Conservation (phyloP, 2,329 filamentous ascomycete genomes). For the Stachybotrys echinatus region DNA sequence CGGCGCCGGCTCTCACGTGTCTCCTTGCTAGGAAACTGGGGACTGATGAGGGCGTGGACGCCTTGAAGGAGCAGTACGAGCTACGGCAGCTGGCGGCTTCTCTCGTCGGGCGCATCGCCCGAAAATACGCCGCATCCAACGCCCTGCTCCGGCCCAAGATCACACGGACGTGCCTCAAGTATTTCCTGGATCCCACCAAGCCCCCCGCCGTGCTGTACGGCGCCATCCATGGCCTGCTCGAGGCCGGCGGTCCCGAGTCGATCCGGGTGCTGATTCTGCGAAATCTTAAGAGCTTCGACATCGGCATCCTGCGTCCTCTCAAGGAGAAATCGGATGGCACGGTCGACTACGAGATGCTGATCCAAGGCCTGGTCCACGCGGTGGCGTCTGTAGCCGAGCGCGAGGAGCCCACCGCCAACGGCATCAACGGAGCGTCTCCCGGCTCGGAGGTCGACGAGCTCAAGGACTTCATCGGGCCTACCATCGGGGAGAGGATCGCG, state of each 20-base stretch:
- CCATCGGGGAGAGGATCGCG: slow-evolving; percentile 44
- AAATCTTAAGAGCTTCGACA: slow-evolving; percentile 50
- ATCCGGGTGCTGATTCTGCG: slow-evolving; percentile 52
- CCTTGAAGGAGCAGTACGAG: slow-evolving; percentile 62
- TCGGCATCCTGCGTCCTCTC: slow-evolving; percentile 47
- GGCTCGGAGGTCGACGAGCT: slow-evolving; percentile 39
- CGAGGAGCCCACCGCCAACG: slow-evolving; percentile 27
- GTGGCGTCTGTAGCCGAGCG: slow-evolving; percentile 38
- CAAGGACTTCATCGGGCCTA: slow-evolving; percentile 49
- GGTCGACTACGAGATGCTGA: slow-evolving; percentile 50
- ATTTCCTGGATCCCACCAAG: slow-evolving; percentile 82
- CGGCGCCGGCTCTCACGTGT: slow-evolving; percentile 87
- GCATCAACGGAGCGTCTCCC: slow-evolving; percentile 29
- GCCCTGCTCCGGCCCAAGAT: slow-evolving; percentile 81
- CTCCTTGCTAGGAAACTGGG: slow-evolving; percentile 75
- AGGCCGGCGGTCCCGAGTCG: slow-evolving; percentile 64
- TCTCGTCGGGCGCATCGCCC: slow-evolving; percentile 71
- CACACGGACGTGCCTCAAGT: slow-evolving; percentile 87
- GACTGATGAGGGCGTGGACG: slow-evolving; percentile 44
- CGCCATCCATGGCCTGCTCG: slow-evolving; percentile 72
- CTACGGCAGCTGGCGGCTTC: slow-evolving; percentile 82
- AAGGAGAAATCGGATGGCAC: slow-evolving; percentile 43
- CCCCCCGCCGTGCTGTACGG: slow-evolving; percentile 84
- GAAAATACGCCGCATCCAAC: slow-evolving; percentile 76
- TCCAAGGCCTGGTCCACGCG: slow-evolving; percentile 51